Conservation (phyloP, 2,329 filamentous ascomycete genomes). For the Teratosphaeriaceae sp. region DNA sequence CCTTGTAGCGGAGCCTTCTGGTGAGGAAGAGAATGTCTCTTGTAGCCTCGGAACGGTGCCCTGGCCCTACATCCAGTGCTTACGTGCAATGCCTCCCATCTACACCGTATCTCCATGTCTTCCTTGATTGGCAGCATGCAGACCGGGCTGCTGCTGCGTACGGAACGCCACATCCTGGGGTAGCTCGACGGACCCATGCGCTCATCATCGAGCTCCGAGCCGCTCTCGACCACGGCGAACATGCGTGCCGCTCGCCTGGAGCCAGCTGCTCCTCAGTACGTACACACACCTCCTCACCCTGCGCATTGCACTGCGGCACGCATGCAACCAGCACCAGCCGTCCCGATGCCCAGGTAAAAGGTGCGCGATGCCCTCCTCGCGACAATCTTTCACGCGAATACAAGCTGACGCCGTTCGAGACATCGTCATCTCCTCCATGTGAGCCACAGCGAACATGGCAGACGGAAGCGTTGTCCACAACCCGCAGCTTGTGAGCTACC, state of each 20-base stretch:
- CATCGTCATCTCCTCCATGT: neutral
- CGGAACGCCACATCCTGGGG: neutral
- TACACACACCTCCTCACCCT: constrained; percentile 3
- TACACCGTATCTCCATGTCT: no score
- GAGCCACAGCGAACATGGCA: neutral
- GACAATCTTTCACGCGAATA: neutral
- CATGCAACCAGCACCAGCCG: neutral
- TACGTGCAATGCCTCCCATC: no score
- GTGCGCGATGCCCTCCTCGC: neutral
- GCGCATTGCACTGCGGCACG: neutral
- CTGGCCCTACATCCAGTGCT: no score
- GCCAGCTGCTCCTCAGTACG: constrained; percentile 9
- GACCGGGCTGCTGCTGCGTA: no score
- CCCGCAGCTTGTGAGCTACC: constrained; percentile 18
- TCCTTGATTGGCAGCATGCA: no score
- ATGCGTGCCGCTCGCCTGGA: neutral
- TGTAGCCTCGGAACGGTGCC: neutral
- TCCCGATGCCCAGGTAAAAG: neutral
- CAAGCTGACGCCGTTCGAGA: neutral
- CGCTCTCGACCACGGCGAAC: neutral
- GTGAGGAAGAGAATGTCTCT: neutral
- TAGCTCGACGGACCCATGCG: neutral
- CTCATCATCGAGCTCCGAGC: neutral
- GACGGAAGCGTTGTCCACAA: constrained; percentile 15
- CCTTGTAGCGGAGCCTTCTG: neutral